Base-by-base conservation (phyloP, 345 rosid genomes). In the Acer yangbiense region DNA sequence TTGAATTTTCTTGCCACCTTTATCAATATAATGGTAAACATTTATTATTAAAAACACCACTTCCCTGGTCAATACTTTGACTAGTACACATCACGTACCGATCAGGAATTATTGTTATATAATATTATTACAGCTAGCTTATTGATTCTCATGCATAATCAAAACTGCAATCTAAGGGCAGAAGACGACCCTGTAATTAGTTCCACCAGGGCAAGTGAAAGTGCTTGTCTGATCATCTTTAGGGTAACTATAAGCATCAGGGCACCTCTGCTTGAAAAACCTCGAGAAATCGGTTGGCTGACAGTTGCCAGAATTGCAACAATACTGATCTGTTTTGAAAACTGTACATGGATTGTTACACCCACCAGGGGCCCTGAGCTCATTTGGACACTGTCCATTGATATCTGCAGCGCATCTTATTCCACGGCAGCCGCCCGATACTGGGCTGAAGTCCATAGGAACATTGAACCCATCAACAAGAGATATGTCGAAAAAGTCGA, bases 361-460 rank as follows among this genome's bases (percentile, higher is more conserved):
- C 2, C 87, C 84, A 0, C 86, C 78, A 0, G 78, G 32, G 0
- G 87, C 83, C 75, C 68, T 86, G 0, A 92, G 68, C 1, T 1
- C 77, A 44, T n/a, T 50, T 0, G 97, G 95, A 20, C 93, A 89
- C 83, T 89, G 92, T 21, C 91, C 86, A 2, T 84, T 87, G 23
- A 89, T 84, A 73, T 88, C 87, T 0, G 92, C 92, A 0, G 79
- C 73, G 63, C 97, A 92, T 46, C 81, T 29, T 2, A 90, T 83
- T 7, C 82, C 80, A 21, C 77, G 86, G 54, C 90, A 86, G n/a
- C 65, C 72, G 0, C 85, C 78, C 0, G 65, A 73, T 0, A 89
- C 85, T n/a, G 92, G 91, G 35, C 84, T 83, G 20, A 88, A 86
- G 43, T 79, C 81, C 88, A 90, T 89, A 0, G 93, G 90, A 20